These are phyloP conservation scores for Hanseniaspora uvarum DNA, from an alignment of 1,139 yeast species.

Conservation along the genomic window DNA sequence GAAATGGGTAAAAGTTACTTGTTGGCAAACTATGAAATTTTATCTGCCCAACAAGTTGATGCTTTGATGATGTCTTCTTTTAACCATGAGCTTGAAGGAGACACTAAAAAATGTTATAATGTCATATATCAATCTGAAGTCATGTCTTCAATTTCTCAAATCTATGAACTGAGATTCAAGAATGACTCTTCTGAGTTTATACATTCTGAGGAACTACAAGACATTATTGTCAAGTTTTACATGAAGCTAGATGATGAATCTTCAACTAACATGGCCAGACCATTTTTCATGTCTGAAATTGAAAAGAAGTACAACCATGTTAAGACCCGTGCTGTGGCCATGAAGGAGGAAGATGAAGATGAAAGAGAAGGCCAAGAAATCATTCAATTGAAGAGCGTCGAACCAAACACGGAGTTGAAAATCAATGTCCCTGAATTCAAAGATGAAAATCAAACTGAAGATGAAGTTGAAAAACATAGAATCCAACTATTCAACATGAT, in stretches of 20 bases:
- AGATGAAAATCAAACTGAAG: conserved; percentile 32
- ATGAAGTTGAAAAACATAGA: conserved; percentile 35
- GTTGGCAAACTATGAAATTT: conserved; percentile 53
- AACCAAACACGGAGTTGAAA: conserved; percentile 66
- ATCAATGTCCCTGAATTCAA: conserved; percentile 58
- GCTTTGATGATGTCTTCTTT: conserved; percentile 89
- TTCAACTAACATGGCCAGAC: conserved; percentile 44
- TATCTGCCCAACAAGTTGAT: conserved; percentile 79
- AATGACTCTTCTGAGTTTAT: conserved; percentile 26
- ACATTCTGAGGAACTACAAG: conserved; percentile 34
- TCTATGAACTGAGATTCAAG: conserved; percentile 39
- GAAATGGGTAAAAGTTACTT: conserved; percentile 44
- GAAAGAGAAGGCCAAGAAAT: conserved; percentile 37
- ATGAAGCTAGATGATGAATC: conserved; percentile 45
- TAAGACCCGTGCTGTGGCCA: conserved; percentile 57
- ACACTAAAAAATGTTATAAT: conserved; percentile 44
- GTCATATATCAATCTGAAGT: conserved; percentile 72
- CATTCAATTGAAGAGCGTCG: conserved; percentile 80
- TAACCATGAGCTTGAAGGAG: conserved; percentile 61
- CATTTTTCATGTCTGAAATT: conserved; percentile 45
- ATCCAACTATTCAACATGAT: conserved; percentile 48
- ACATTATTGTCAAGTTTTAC: conserved; percentile 62
- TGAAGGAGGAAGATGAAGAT: conserved; percentile 35
- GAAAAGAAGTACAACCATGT: conserved; percentile 73
- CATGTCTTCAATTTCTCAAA: conserved; percentile 63